Conservation (phyloP, 495 filamentous ascomycete genomes). For the Astrothelium subdiscretum region DNA sequence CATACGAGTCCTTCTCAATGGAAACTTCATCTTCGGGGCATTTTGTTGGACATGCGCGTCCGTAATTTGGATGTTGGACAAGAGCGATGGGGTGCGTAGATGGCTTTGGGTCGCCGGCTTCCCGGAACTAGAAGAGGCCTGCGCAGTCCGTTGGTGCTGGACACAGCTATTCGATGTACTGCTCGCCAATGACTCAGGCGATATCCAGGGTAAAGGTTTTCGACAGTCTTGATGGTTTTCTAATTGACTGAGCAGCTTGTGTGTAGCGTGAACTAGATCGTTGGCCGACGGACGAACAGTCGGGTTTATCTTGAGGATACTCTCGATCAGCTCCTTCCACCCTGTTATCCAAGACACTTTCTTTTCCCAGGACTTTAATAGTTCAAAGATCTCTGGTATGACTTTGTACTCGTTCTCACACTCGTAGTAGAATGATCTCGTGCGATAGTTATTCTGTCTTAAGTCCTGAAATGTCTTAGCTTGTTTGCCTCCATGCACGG, state of each 20-base stretch:
- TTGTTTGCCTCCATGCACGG: background rate
- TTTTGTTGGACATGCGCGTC: background rate
- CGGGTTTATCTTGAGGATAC: background rate
- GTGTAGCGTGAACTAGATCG: background rate
- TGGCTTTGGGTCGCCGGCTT: background rate
- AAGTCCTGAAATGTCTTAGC: background rate
- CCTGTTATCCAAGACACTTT: background rate
- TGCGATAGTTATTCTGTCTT: background rate
- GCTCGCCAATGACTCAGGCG: background rate
- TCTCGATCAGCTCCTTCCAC: background rate
- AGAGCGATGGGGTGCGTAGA: background rate
- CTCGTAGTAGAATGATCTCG: background rate
- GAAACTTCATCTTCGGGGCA: background rate
- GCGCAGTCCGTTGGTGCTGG: background rate
- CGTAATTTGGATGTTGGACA: background rate
- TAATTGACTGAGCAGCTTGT: background rate
- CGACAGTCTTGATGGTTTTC: background rate
- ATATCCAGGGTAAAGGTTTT: background rate
- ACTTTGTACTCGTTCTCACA: background rate
- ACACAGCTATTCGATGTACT: background rate
- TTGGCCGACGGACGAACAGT: background rate
- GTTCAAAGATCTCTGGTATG: background rate
- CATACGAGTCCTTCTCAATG: background rate
- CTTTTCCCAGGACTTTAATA: background rate
- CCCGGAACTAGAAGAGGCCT: background rate